Evolutionary conservation across 441 rosid species (phyloP).

Genomic region (Sinapis alba): DNA sequence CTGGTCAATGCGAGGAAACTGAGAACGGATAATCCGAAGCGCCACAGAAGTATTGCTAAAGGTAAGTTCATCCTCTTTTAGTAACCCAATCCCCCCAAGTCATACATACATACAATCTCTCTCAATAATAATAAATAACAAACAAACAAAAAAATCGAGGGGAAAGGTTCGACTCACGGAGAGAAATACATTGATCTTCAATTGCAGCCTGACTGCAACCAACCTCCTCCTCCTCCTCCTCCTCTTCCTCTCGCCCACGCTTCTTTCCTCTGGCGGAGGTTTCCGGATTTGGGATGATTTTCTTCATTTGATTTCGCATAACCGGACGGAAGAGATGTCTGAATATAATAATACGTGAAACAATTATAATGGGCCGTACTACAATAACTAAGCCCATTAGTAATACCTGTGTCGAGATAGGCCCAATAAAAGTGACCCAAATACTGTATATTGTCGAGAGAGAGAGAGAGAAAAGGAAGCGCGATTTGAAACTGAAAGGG

Average conservation of each 20-base stretch:
- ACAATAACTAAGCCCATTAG: neutral
- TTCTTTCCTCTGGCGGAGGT: constrained; percentile 24
- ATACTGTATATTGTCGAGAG: neutral
- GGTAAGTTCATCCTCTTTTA: constrained; percentile 67
- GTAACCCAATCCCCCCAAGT: neutral
- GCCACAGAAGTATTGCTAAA: constrained; percentile 82
- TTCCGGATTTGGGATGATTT: neutral
- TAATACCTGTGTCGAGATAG: neutral
- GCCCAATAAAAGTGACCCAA: constrained; percentile 18
- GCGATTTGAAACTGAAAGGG: neutral
- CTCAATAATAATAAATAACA: neutral
- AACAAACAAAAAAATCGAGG: neutral
- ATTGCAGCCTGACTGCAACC: constrained; percentile 6
- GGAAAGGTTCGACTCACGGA: constrained; percentile 41
- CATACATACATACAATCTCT: neutral
- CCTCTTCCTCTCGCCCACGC: constrained; percentile 33
- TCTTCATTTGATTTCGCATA: constrained; percentile 10
- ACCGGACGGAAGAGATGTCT: neutral
- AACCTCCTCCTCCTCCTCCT: neutral
- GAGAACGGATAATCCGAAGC: constrained; percentile 86
- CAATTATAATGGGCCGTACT: neutral
- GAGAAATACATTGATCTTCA: constrained; percentile 42
- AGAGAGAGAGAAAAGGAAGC: neutral
- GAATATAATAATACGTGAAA: neutral
- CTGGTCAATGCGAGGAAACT: constrained; percentile 81